Evolutionary conservation across 2,329 filamentous ascomycete species (phyloP).

Genomic region (Monascus ruber): DNA sequence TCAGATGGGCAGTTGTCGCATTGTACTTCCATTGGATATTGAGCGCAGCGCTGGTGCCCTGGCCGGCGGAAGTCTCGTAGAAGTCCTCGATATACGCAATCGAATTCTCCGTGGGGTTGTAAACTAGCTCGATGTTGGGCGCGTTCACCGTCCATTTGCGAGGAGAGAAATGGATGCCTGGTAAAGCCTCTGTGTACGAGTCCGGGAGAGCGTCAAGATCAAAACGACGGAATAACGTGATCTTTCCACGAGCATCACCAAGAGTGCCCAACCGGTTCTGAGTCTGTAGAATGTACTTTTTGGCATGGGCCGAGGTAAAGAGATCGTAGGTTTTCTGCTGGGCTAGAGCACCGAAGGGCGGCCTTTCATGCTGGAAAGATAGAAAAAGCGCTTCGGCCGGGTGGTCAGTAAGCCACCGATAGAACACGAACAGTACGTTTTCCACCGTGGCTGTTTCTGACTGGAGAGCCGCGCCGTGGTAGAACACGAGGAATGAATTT

Average conservation of each 20-base stretch:
- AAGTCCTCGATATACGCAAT: slow-evolving; percentile 42
- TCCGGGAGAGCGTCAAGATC: slow-evolving; percentile 29
- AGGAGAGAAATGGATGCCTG: slow-evolving; percentile 39
- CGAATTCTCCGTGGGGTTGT: slow-evolving; percentile 25
- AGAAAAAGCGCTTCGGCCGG: slow-evolving; percentile 36
- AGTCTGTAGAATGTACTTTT: slow-evolving; percentile 29
- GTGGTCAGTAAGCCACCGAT: slow-evolving; percentile 39
- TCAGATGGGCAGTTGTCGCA: slow-evolving; percentile 30
- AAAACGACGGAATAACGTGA: slow-evolving; percentile 37
- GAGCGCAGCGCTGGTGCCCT: slow-evolving; percentile 18
- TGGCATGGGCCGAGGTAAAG: slow-evolving; percentile 30
- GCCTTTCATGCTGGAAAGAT: slow-evolving; percentile 38
- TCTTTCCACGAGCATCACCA: slow-evolving; percentile 26
- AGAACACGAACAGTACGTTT: slow-evolving; percentile 38
- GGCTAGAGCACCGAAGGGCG: slow-evolving; percentile 22
- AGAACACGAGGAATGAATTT: slow-evolving; percentile 37
- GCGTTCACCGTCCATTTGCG: slow-evolving; percentile 35
- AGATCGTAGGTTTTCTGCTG: slow-evolving; percentile 28
- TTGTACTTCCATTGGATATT: slow-evolving; percentile 38
- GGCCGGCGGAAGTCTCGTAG: slow-evolving; percentile 29
- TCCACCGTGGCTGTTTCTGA: slow-evolving; percentile 34
- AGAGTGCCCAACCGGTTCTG: slow-evolving; percentile 25
- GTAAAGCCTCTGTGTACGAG: slow-evolving; percentile 26
- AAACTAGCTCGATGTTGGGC: slow-evolving; percentile 30
- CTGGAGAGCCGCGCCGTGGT: slow-evolving; percentile 36